Evolutionary conservation across 179 eudicot species (phyloP).

Genomic region (Sideroxylon spinosum): DNA sequence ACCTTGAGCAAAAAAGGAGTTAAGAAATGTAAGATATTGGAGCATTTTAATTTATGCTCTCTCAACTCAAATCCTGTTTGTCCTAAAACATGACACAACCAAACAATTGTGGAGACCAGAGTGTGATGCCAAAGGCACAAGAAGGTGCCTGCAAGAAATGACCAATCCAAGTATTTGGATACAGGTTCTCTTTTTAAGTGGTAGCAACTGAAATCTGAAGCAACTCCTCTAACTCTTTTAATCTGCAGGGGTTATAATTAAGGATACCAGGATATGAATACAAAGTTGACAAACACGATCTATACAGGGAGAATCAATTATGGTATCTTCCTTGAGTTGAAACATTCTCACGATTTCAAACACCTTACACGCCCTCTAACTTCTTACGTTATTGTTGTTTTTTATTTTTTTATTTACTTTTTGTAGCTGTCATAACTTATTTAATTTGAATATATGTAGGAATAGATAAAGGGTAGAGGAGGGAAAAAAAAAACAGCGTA

Average conservation of each 20-base stretch:
- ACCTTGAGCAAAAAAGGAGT: background rate
- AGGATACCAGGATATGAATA: background rate
- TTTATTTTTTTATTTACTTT: too few relatives aligned
- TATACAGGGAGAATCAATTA: background rate
- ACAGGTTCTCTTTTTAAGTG: conserved; percentile 19
- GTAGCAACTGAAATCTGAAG: conserved; percentile 55
- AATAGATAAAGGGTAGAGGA: too few relatives aligned
- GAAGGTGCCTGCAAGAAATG: background rate
- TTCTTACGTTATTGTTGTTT: too few relatives aligned
- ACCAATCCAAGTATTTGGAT: background rate
- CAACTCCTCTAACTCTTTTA: conserved; percentile 68
- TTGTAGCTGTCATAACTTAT: too few relatives aligned
- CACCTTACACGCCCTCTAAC: too few relatives aligned
- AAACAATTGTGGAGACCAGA: background rate
- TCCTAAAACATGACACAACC: background rate
- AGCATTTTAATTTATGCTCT: background rate
- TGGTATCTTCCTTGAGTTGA: too few relatives aligned
- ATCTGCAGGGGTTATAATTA: conserved; percentile 39
- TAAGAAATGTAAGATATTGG: background rate
- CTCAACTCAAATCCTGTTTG: background rate
- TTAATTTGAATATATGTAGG: too few relatives aligned
- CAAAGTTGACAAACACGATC: background rate
- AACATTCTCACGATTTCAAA: too few relatives aligned
- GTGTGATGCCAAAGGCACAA: background rate
- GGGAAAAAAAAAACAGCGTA: too few relatives aligned